Evolutionary conservation across 352 stramenopile genomes (phyloP), one percentile per base, ranked within the genome.

Genomic region (Pythium myriotylum): DNA sequence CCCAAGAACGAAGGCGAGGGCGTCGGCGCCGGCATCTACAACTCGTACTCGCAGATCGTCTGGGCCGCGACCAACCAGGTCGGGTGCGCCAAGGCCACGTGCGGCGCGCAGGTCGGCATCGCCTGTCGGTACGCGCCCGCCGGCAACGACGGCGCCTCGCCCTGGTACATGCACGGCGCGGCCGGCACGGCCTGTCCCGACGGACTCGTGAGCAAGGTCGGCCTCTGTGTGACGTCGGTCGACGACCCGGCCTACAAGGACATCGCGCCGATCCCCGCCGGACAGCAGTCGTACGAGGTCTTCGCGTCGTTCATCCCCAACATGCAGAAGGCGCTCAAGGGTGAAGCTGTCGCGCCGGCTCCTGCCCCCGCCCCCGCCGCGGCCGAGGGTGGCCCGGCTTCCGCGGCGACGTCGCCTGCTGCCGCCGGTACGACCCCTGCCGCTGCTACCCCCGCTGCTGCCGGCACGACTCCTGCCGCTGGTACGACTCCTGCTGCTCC

Each of bases 41-140:
- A 84, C 65, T 76, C 81, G 40, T 92, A 92, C 61, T 92, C 83
- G 55, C 83, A 90, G 71, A 65, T 89, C 33, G 55, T 92, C n/a
- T 92, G 83, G 83, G 63, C 75, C 5, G 43, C 68, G 20, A 90
- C 79, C 2, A 84, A 73, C 48, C 67, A 78, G 20, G 77, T 92
- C 16, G 83, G 83, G n/a, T 92, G 83, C 57, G 79, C 74, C 5
- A 76, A 59, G 39, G 69, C 73, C 10, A 76, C 67, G 26, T 92
- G 83, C 2, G 53, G 56, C 23, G 69, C 71, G 14, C 68, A 76
- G 22, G 40, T 81, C 45, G 61, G 60, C 24, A 74, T 90, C 13
- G 83, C 85, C 46, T 90, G 80, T 53, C 55, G 86, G 70, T 92
- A 88, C 68, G 72, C 81, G 12, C 65, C 76, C 0, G 65, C 73